Percentiles rank a stretch among this genome's conserved stretches.
Evolutionary conservation across 116 monocot species (phyloP).

Genomic region (Iris pallida): DNA sequence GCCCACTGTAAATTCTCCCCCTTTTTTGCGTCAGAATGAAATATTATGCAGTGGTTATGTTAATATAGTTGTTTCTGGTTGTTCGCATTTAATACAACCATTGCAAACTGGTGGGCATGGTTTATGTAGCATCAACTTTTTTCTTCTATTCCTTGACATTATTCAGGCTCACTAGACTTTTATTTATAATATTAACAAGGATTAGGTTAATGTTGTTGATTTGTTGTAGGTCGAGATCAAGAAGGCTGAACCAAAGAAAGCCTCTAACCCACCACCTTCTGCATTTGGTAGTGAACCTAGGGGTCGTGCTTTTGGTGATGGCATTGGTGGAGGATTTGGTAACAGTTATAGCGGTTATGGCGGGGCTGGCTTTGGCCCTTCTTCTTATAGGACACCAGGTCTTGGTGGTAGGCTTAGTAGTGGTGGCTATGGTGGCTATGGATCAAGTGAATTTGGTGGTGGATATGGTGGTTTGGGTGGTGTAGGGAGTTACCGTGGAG

Average conservation of each 20-base stretch:
- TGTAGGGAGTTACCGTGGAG: constrained; percentile 30
- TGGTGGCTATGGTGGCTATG: constrained; percentile 29
- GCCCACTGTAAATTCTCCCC: neutral
- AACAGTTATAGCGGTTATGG: constrained; percentile 47
- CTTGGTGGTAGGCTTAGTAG: constrained; percentile 66
- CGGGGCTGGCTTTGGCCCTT: constrained; percentile 36
- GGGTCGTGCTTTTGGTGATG: constrained; percentile 44
- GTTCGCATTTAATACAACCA: too few relatives aligned
- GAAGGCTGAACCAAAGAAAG: constrained; percentile 80
- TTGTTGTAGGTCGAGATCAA: constrained; percentile 60
- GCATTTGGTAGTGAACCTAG: constrained; percentile 66
- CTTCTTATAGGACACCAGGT: constrained; percentile 45
- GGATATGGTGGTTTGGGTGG: constrained; percentile 21
- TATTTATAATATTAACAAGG: neutral
- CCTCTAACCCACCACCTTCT: constrained; percentile 53
- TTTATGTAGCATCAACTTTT: too few relatives aligned
- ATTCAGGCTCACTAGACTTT: neutral
- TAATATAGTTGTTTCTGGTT: neutral
- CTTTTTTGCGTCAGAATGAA: neutral
- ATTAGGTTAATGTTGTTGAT: constrained; percentile 29
- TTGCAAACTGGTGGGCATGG: too few relatives aligned
- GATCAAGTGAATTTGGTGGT: constrained; percentile 15
- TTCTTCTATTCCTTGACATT: neutral
- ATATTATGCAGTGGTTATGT: neutral
- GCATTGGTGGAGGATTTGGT: constrained; percentile 48